These are phyloP conservation scores for Kalmusia sp. DNA, from an alignment of 2,329 filamentous ascomycete genomes.

Conservation along the genomic window DNA sequence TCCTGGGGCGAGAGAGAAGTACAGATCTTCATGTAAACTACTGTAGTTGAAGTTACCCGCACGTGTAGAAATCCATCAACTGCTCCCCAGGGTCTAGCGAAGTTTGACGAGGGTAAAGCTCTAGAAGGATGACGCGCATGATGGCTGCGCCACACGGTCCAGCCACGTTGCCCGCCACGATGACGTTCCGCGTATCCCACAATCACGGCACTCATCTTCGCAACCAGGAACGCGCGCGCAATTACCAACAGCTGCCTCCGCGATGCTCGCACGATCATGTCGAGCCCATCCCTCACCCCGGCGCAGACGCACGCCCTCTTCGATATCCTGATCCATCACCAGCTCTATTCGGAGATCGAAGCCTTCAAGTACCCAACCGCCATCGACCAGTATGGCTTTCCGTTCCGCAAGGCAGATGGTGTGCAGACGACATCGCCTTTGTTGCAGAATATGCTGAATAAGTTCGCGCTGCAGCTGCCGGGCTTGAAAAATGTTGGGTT, in stretches of 20 bases:
- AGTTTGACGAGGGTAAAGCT: no score
- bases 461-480: slow-evolving; percentile 70
- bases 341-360: slow-evolving; percentile 71
- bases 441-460: slow-evolving; percentile 71
- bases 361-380: slow-evolving; percentile 71
- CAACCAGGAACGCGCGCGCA: background rate
- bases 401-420: slow-evolving; percentile 61
- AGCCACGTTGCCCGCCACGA: background rate
- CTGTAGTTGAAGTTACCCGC: no score
- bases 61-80: no score
- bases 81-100: background rate
- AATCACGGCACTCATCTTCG: background rate
- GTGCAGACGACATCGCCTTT: slow-evolving; percentile 66
- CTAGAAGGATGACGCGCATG: no score
- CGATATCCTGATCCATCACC: slow-evolving; percentile 62
- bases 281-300: slow-evolving; percentile 46
- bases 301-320: slow-evolving; percentile 59
- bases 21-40: no score
- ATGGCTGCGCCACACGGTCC: no score
- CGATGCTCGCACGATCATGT: slow-evolving; percentile 19
- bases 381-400: slow-evolving; percentile 73
- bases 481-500: slow-evolving; percentile 67
- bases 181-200: background rate
- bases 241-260: background rate
- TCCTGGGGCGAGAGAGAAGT: no score